Base-by-base conservation (phyloP, 2,329 filamentous ascomycete genomes). In the Colletotrichum noveboracense region DNA sequence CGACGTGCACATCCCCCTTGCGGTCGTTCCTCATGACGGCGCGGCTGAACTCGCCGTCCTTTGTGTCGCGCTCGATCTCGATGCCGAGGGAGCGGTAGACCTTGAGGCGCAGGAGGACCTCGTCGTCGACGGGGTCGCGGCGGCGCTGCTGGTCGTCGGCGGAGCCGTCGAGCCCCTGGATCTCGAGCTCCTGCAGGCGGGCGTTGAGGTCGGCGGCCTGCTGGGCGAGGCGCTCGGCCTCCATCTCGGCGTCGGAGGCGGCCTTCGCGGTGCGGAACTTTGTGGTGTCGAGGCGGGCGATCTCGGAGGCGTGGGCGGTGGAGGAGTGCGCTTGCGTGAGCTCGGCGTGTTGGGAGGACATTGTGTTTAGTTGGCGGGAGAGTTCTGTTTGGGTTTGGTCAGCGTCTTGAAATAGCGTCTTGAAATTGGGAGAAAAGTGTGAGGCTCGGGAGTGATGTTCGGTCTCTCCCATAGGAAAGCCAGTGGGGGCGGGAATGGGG, bases 191-290 rank as follows among this genome's bases (percentile, higher is more conserved):
- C 64, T 94, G 93, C 80, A 98, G 86, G 12, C 94, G 90, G 58
- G 93, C 93, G 76, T 92, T 92, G 73, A 98, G 87, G 80, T 96
- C 92, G 16, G 93, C 94, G 7, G 95, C 87, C 84, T 97, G 95
- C 7, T 92, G 91, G 72, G 94, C 93, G 61, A 98, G 87, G n/a
- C 96, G 90, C 88, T 98, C 96, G n/a, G 94, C 94, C 86, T 99
- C 97, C 82, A 96, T 96, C 87, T 98, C 96, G 8, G 97, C 88
- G 83, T 98, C 96, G 2, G 92, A 94, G 0, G 95, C 95, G 18
- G 94, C 92, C 85, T 98, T 98, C n/a, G 96, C 96, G 73, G 95
- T 93, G 79, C 96, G 93, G 86, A 98, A 98, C 83, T 98, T 98
- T 79, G 96, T 93, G 2, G 95, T 98, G 85, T 98, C 96, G 76